Base-by-base conservation (phyloP, 1,284 basidiomycete genomes). In the Marasmius fiardii region DNA sequence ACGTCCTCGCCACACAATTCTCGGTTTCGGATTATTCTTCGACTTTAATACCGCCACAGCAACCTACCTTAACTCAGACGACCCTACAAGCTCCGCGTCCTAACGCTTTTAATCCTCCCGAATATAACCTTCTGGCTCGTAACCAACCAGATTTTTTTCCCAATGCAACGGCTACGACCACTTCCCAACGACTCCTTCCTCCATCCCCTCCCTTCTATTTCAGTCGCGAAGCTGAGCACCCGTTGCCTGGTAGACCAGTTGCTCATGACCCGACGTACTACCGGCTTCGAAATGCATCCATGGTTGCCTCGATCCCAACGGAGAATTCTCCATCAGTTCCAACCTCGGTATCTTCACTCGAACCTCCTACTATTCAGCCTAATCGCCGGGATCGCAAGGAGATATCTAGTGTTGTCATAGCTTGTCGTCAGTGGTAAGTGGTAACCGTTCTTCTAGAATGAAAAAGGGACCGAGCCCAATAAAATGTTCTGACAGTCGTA, bases 401-500 rank as follows among this genome's bases (percentile, higher is more conserved):
- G 70, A 76, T 78, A 68, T 83, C 85, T 16, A 81, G 76, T 61
- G 78, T 82, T 65, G 86, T 89, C 68, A 88, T 85, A 69, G 83
- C 83, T 60, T 84, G 83, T 76, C 81, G 79, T 57, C 81, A 83
- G 67, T 84, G 82, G 82, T 83, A 66, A 59, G 80, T 71, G 57
- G 23, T 43, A 37, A 62, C 58, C 44, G 51, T 62, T 70, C 67
- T 72, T 72, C 72, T 73, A 73, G 55, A 31, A 20, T 41, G 39
- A 41, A 18, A n/a, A 16, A 41, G 39, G 39, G 20, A 41, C 20
- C 39, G 39, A 73, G 44, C 69, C 64, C 60, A 59, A 61, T 65
- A 61, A 63, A 56, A 61, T 54, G 60, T 59, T 66, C 61, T 62
- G 61, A 62, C 71, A 86, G 89, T 70, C 89, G 90, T 58, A 77